phyloP scores from a whole-genome alignment of 768 basidiomycete genomes.

The Hypsizygus marmoreus region DNA sequence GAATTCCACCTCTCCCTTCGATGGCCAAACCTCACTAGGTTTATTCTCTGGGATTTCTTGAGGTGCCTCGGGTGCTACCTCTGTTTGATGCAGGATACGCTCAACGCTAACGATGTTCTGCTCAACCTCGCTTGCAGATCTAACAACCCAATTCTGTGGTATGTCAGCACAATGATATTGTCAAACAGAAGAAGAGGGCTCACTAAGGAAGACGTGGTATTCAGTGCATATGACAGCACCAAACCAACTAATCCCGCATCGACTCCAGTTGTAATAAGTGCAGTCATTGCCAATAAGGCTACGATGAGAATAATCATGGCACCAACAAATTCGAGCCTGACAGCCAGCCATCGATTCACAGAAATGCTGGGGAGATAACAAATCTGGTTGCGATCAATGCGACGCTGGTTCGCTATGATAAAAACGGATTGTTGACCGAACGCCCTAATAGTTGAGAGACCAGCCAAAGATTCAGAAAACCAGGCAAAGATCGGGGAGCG shows the following conservation, averaged over 20 bases:
- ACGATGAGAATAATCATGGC: constrained; percentile 76
- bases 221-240: constrained; percentile 82
- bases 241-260: constrained; percentile 89
- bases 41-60: constrained; percentile 63
- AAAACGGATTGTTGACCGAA: constrained; percentile 75
- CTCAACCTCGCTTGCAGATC: constrained; percentile 85
- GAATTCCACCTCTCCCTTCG: constrained; percentile 73
- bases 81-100: constrained; percentile 80
- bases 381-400: constrained; percentile 86
- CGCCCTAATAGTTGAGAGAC: constrained; percentile 82
- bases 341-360: constrained; percentile 82
- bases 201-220: constrained; percentile 80
- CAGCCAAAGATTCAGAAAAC: constrained; percentile 78
- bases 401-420: constrained; percentile 63
- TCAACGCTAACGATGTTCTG: constrained; percentile 91
- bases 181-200: constrained; percentile 20
- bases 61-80: constrained; percentile 74
- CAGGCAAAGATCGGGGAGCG: constrained; percentile 90
- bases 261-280: constrained; percentile 74
- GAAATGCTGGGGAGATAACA: constrained; percentile 72
- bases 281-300: constrained; percentile 64
- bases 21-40: constrained; percentile 68
- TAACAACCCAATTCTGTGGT: constrained; percentile 57
- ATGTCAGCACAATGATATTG: background rate
- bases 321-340: constrained; percentile 84